Evolutionary conservation across 441 rosid genomes (phyloP).

Genomic region (Mallotus japonicus): DNA sequence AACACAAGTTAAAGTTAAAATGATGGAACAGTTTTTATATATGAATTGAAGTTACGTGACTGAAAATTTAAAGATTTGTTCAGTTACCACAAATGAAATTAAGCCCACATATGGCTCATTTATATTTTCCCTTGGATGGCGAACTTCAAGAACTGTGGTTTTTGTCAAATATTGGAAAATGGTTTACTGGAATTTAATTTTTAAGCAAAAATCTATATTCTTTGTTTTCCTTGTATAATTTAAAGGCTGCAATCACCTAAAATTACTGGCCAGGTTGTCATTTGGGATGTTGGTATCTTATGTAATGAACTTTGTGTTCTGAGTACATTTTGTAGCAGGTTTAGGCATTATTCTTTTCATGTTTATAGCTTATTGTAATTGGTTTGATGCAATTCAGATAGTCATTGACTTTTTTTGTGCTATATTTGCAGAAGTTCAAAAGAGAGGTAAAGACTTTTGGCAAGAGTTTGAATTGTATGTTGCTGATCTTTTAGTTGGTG

Average conservation of each 20-base stretch:
- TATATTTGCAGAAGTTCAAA: constrained; percentile 83
- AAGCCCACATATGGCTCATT: background rate
- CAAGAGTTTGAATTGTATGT: constrained; percentile 87
- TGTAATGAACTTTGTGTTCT: background rate
- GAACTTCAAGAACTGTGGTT: background rate
- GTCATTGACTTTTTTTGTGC: constrained; percentile 92
- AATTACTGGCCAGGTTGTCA: background rate
- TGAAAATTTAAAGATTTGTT: background rate
- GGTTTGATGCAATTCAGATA: constrained; percentile 28
- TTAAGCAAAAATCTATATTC: background rate
- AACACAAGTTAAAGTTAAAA: background rate
- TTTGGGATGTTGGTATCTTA: background rate
- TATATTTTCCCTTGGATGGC: background rate
- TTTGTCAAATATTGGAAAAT: background rate
- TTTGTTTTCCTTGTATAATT: background rate
- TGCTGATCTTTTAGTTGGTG: constrained; percentile 91
- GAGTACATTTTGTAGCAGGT: background rate
- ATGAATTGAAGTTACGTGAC: background rate
- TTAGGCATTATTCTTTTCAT: background rate
- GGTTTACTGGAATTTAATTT: background rate
- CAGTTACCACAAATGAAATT: background rate
- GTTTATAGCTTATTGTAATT: background rate
- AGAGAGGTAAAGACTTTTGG: constrained; percentile 95
- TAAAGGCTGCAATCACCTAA: background rate
- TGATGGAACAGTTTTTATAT: background rate